Conservation (phyloP, 305 asterid species). For the Ruellia speciosa region DNA sequence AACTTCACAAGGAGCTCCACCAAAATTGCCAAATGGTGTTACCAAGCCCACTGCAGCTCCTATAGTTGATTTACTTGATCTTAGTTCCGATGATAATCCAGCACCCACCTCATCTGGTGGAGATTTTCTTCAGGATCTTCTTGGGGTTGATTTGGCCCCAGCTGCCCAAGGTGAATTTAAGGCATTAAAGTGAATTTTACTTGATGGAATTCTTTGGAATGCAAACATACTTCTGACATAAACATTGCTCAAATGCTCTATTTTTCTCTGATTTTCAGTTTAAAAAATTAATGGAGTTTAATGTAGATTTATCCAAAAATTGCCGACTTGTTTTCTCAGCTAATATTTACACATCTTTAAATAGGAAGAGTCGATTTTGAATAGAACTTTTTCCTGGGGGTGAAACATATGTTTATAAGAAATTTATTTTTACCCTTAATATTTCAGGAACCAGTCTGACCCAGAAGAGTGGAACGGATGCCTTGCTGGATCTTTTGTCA, state of each 20-base stretch:
- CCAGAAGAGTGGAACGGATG: constrained; percentile 58
- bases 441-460: constrained; percentile 52
- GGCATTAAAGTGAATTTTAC: constrained; percentile 8
- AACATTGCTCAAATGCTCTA: not conserved
- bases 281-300: no score
- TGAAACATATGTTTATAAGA: constrained; percentile 16
- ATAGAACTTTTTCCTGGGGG: no score
- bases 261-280: not conserved
- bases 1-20: constrained; percentile 63
- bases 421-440: constrained; percentile 14
- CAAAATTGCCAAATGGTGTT: constrained; percentile 79
- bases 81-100: constrained; percentile 66
- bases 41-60: constrained; percentile 58
- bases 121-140: constrained; percentile 83
- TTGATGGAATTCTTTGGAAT: not conserved
- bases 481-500: constrained; percentile 77
- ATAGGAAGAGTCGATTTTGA: not conserved
- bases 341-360: not conserved
- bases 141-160: constrained; percentile 63
- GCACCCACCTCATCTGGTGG: constrained; percentile 62
- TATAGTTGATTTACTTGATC: constrained; percentile 83
- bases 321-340: no score
- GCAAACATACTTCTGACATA: constrained; percentile 11
- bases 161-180: constrained; percentile 54
- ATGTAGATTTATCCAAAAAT: no score